Percentiles rank a stretch among this genome's conserved stretches.
phyloP scores from a whole-genome alignment of 345 rosid genomes.

The Sonneratia caseolaris region DNA sequence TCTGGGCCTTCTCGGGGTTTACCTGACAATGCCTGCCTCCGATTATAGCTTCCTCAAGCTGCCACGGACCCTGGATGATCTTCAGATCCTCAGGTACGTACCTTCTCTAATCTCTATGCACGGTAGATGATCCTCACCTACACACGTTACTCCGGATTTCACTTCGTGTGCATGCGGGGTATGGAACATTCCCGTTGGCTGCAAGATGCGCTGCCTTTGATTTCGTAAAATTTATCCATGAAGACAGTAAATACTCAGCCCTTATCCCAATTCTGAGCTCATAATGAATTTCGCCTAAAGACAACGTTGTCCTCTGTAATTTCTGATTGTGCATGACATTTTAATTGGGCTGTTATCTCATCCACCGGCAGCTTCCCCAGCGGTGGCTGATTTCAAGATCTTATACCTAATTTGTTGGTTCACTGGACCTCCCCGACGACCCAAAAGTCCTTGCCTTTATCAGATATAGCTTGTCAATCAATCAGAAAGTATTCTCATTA shows the following conservation, averaged over 20 bases:
- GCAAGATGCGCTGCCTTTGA: not conserved
- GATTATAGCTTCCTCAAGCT: constrained; percentile 95
- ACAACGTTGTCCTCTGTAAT: not conserved
- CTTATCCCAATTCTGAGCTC: not conserved
- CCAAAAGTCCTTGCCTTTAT: not conserved
- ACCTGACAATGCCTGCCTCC: constrained; percentile 79
- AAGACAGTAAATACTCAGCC: too few species aligned
- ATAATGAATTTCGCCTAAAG: not conserved
- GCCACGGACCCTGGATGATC: constrained; percentile 77
- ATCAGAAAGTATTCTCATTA: not conserved
- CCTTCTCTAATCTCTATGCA: not conserved
- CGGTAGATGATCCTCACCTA: not conserved
- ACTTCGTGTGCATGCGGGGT: too few species aligned
- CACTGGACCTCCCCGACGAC: not conserved
- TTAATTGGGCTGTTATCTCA: not conserved
- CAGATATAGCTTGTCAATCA: not conserved
- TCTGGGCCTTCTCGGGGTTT: constrained; percentile 50
- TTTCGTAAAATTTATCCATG: not conserved
- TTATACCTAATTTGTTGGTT: not conserved
- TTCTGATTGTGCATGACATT: not conserved
- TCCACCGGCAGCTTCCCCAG: not conserved
- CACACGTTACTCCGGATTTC: not conserved
- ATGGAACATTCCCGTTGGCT: not conserved
- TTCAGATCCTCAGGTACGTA: constrained; percentile 91
- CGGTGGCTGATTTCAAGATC: not conserved